phyloP scores from a whole-genome alignment of 805 yeast species.

The Candida piceae region DNA sequence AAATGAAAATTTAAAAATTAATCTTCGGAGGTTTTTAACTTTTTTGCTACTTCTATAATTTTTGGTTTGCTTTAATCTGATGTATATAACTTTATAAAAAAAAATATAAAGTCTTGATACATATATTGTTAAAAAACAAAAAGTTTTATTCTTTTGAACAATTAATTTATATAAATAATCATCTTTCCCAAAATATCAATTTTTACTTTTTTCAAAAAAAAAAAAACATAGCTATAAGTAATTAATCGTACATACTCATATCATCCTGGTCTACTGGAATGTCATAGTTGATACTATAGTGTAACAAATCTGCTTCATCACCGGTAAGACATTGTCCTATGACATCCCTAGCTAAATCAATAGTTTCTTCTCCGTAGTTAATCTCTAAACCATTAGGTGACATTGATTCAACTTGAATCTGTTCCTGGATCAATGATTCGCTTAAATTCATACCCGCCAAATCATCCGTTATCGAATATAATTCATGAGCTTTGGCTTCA shows the following conservation, averaged over 20 bases:
- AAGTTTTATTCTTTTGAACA: too few relatives aligned
- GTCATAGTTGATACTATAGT: constrained; percentile 54
- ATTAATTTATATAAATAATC: too few relatives aligned
- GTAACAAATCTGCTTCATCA: constrained; percentile 76
- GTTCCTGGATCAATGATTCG: constrained; percentile 28
- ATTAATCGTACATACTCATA: constrained; percentile 14
- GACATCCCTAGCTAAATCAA: constrained; percentile 66
- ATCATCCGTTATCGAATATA: constrained; percentile 23
- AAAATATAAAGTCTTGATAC: too few relatives aligned
- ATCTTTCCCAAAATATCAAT: too few relatives aligned
- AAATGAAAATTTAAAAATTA: too few relatives aligned
- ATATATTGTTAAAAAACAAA: too few relatives aligned
- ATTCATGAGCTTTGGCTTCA: constrained; percentile 31
- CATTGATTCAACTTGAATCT: constrained; percentile 20
- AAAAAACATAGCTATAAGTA: too few relatives aligned
- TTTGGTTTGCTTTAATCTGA: too few relatives aligned
- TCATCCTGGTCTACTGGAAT: constrained; percentile 19
- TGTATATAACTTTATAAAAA: too few relatives aligned
- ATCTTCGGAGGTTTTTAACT: too few relatives aligned
- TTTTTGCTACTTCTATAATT: too few relatives aligned
- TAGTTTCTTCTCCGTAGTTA: constrained; percentile 55
- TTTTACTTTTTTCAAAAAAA: too few relatives aligned
- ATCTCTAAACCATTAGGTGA: constrained; percentile 57
- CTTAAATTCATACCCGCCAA: constrained; percentile 13
- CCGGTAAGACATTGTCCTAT: constrained; percentile 63